phyloP scores from a whole-genome alignment of 2,329 filamentous ascomycete genomes.

The Exophiala oligosperma region DNA sequence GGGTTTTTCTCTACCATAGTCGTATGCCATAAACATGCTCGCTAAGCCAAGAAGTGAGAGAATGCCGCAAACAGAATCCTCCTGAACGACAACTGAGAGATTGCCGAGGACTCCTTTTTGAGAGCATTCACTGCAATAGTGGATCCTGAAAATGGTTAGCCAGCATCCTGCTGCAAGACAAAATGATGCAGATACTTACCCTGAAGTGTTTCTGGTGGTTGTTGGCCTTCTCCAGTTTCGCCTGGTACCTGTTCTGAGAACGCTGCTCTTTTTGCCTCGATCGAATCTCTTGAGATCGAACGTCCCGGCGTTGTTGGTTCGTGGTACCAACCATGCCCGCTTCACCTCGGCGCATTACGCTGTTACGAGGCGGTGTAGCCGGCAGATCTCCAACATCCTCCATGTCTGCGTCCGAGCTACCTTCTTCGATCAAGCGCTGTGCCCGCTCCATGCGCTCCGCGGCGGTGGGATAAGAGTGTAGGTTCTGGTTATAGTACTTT shows the following conservation, averaged over 20 bases:
- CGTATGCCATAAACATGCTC: neutral
- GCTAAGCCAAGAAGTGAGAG: neutral
- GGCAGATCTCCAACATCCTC: slow-evolving; percentile 36
- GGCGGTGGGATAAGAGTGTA: slow-evolving; percentile 76
- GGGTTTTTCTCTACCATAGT: neutral
- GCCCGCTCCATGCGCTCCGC: slow-evolving; percentile 68
- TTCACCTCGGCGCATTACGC: slow-evolving; percentile 65
- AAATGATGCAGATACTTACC: slow-evolving; percentile 43
- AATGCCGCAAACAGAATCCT: neutral
- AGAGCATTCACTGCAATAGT: slow-evolving; percentile 24
- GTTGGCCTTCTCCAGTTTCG: slow-evolving; percentile 68
- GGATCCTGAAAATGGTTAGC: slow-evolving; percentile 25
- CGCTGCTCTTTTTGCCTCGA: slow-evolving; percentile 65
- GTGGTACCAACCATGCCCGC: slow-evolving; percentile 79
- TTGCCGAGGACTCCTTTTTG: neutral
- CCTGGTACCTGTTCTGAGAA: slow-evolving; percentile 63
- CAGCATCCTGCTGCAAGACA: neutral
- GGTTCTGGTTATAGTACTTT: slow-evolving; percentile 89
- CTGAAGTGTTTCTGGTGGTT: slow-evolving; percentile 80
- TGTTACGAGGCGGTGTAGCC: slow-evolving; percentile 22
- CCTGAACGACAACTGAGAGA: neutral
- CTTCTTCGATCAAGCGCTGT: slow-evolving; percentile 34
- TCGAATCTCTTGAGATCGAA: slow-evolving; percentile 66
- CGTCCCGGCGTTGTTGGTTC: slow-evolving; percentile 71
- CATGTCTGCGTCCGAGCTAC: slow-evolving; percentile 53